Base-by-base conservation (phyloP, 305 asterid genomes). In the Fraxinus greggii region DNA sequence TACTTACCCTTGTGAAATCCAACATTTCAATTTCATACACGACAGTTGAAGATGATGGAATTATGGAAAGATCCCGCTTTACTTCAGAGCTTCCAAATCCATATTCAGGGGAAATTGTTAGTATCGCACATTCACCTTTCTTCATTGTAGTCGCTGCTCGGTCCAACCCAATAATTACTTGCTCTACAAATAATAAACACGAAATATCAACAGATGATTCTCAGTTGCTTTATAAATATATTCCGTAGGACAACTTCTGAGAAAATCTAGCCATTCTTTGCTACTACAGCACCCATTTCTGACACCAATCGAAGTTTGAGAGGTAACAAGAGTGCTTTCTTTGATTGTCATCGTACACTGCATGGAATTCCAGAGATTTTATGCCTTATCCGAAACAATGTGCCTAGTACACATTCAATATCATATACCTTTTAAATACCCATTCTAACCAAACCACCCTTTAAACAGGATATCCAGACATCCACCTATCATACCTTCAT, bases 11-110 rank as follows among this genome's bases (percentile, higher is more conserved):
- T 78, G 75, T 78, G 83, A 93, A 90, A 83, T 91, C 91, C 79
- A 93, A 88, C 94, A 93, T 90, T 88, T 92, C 96, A 83, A 93
- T 92, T 85, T 93, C 96, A 80, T 89, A 93, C 17, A 87, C 23
- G 54, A 93, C 26, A 51, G 92, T 90, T 67, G 97, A 91, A 80
- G 85, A 82, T 70, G 94, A 88, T 83, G 91, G 92, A 84, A 89
- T 83, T 29, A 51, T 77, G 54, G 94, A 90, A 80, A 88, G 88
- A 82, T 89, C 92, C 61, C 65, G 79, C 80, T 88, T 85, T 84
- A 84, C 90, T 85, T 88, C 94, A 85, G 78, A 77, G 82, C 54
- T 84, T 89, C 92, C 94, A 86, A 86, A 85, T 24, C 92, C 94
- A 78, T 88, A 93, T 76, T 93, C 96, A 13, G 94, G 90, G 75